Base-by-base conservation (phyloP, 106 monocot genomes). In the Apostasia ramifera region DNA sequence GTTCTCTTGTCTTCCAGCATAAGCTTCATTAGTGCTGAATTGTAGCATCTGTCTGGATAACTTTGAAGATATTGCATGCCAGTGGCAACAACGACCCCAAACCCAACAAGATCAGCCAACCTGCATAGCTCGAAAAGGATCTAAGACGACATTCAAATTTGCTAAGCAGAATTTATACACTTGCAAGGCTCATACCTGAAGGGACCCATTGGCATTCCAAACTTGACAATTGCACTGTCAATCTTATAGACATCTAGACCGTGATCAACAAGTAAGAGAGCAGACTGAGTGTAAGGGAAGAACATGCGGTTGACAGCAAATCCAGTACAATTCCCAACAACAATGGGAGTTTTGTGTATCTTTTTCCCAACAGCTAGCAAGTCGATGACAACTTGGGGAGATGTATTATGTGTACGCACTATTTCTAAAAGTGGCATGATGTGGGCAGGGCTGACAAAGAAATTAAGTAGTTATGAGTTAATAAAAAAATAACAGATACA, bases 141-240 rank as follows among this genome's bases (percentile, higher is more conserved):
- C 47, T 68, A 69, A 76, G 37, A 44, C 40, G 4, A 54, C 4
- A 14, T 14, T 49, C 46, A 63, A 41, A 5, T 47, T 56, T 8
- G 11, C 8, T 48, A 13, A 57, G 11, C n/a, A 49, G 2, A 15
- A 26, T 59, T 43, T 6, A 53, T 61, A 4, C 44, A 5, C 11
- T 8, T 59, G 42, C 40, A 42, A 45, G 1, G 6, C 44, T 67
- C 37, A 43, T 77, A 97, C 97, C 97, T 92, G 84, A 97, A 92
- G 57, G 97, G 97, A 15, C 97, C 97, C 97, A 97, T 97, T 55
- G 97, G 97, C 97, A 97, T 97, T 66, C 97, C 97, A 80, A 97
- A 97, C 63, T 89, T 92, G 66, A 84, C 87, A 70, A 89, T 80
- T 46, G 86, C 84, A 51, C 70, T 82, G 71, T 97, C 97, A 59